phyloP scores from a whole-genome alignment of 805 yeast species.

The Monosporozyma servazzii region DNA sequence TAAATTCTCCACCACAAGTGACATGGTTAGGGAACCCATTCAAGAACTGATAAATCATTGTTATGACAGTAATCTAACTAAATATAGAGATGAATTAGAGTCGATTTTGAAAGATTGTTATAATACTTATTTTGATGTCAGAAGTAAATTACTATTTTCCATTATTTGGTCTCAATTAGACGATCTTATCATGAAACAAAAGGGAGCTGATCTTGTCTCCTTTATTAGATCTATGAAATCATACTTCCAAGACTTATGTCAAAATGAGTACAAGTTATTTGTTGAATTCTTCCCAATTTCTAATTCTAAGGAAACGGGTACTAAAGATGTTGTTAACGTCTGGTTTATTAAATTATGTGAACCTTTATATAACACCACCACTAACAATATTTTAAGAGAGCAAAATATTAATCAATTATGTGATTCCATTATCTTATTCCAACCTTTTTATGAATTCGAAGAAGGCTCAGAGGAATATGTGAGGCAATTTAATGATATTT shows the following conservation, averaged over 20 bases:
- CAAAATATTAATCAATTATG: constrained; percentile 58
- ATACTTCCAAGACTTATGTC: constrained; percentile 49
- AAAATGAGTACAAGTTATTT: constrained; percentile 55
- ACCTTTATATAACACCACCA: constrained; percentile 63
- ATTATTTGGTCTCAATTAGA: constrained; percentile 34
- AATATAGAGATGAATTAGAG: constrained; percentile 52
- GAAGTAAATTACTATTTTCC: constrained; percentile 42
- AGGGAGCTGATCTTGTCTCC: constrained; percentile 38
- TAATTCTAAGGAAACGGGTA: constrained; percentile 20
- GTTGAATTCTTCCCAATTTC: constrained; percentile 39
- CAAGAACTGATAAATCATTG: constrained; percentile 31
- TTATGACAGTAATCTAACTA: constrained; percentile 32
- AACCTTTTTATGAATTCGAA: constrained; percentile 57
- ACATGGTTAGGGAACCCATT: constrained; percentile 31
- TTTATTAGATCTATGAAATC: constrained; percentile 54
- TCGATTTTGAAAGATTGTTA: constrained; percentile 47
- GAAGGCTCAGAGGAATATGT: constrained; percentile 31
- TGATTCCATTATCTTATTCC: constrained; percentile 62
- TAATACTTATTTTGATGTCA: constrained; percentile 49
- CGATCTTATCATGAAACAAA: constrained; percentile 15
- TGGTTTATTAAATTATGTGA: constrained; percentile 64
- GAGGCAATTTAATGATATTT: constrained; percentile 27
- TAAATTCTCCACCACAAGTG: constrained; percentile 45
- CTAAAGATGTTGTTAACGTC: constrained; percentile 31
- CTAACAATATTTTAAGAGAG: constrained; percentile 64